phyloP scores from a whole-genome alignment of 1,139 yeast genomes.

The Nakaseomyces delphensis region DNA sequence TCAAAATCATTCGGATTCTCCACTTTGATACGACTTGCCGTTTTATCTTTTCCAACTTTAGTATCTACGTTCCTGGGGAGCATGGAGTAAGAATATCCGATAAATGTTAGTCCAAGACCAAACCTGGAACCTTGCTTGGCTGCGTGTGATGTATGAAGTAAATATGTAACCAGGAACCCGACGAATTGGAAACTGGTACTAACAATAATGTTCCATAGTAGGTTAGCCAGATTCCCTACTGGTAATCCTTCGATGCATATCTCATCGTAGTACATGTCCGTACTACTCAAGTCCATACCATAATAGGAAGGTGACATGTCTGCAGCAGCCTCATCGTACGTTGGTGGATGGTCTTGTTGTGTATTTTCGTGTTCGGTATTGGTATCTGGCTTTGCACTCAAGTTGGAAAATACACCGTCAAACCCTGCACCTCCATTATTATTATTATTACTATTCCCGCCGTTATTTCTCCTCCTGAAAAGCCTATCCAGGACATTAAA shows the following conservation, averaged over 20 bases:
- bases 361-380: slow-evolving; percentile 17
- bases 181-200: slow-evolving; percentile 87
- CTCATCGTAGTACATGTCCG: slow-evolving; percentile 58
- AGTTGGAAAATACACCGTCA: slow-evolving; percentile 90
- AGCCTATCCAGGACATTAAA: slow-evolving; percentile 35
- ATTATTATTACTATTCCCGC: slow-evolving; percentile 12
- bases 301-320: slow-evolving; percentile 96
- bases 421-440: slow-evolving; percentile 23
- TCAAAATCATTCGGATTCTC: slow-evolving; percentile 52
- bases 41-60: slow-evolving; percentile 31
- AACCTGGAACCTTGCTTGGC: slow-evolving; percentile 93
- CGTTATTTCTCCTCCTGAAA: slow-evolving; percentile 21
- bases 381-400: slow-evolving; percentile 73
- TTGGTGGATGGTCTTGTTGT: slow-evolving; percentile 65
- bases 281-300: slow-evolving; percentile 81
- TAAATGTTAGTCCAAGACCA: slow-evolving; percentile 80
- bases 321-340: slow-evolving; percentile 91
- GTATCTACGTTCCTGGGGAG: slow-evolving; percentile 44
- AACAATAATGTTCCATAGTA: slow-evolving; percentile 83
- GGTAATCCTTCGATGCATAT: slow-evolving; percentile 93
- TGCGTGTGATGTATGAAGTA: slow-evolving; percentile 92
- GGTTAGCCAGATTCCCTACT: slow-evolving; percentile 84
- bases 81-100: slow-evolving; percentile 67
- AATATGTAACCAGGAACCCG: slow-evolving; percentile 83
- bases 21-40: slow-evolving; percentile 35